Evolutionary conservation across 2,329 filamentous ascomycete species (phyloP).

Genomic region (Penicillium aurantiogriseum): DNA sequence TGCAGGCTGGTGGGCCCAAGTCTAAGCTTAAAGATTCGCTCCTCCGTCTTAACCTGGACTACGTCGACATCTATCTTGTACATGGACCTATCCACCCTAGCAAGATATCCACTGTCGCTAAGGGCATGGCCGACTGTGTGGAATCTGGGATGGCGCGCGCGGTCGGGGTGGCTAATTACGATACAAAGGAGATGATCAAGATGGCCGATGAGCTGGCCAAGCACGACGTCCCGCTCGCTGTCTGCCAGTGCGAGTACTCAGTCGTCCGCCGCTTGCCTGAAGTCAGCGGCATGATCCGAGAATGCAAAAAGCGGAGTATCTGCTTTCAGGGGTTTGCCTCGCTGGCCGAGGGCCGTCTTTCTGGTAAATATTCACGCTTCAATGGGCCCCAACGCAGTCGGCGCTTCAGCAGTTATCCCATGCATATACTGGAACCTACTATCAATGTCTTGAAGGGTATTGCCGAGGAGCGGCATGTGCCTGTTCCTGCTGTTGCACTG

Average conservation of each 20-base stretch:
- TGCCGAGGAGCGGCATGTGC: constrained; percentile 35
- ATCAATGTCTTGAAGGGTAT: constrained; percentile 38
- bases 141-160: constrained; percentile 42
- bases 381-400: constrained; percentile 40
- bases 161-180: constrained; percentile 49
- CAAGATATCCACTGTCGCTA: constrained; percentile 41
- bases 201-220: constrained; percentile 44
- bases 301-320: constrained; percentile 43
- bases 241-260: constrained; percentile 49
- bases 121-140: constrained; percentile 46
- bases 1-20: constrained; percentile 36
- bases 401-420: constrained; percentile 45
- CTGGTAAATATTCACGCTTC: constrained; percentile 41
- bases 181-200: constrained; percentile 41
- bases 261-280: constrained; percentile 45
- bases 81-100: constrained; percentile 47
- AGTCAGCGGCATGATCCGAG: constrained; percentile 39
- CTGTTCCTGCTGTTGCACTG: constrained; percentile 42
- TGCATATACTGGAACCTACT: constrained; percentile 44
- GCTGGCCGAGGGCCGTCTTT: constrained; percentile 42
- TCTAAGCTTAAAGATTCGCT: constrained; percentile 41
- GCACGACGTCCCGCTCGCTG: constrained; percentile 41
- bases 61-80: constrained; percentile 45
- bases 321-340: constrained; percentile 46
- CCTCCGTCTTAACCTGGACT: constrained; percentile 40